Base-by-base conservation (phyloP, 2,329 filamentous ascomycete genomes). In the Venturia aucupariae region DNA sequence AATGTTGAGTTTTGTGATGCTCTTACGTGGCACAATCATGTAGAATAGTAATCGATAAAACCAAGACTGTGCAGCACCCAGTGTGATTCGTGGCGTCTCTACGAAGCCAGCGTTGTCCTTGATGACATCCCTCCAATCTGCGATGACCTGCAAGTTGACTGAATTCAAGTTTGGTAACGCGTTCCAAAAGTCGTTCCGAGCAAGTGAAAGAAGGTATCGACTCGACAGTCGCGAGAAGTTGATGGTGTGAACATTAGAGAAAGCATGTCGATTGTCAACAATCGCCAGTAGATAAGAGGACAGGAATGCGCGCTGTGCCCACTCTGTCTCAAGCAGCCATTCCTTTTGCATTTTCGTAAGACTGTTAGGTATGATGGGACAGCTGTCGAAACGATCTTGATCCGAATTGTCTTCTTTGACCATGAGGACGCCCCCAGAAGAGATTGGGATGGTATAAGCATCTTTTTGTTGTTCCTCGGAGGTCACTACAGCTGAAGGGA, bases 261-360 rank as follows among this genome's bases (percentile, higher is more conserved):
- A 88, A 1, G 77, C 80, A 5, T 70, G 68, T 4, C 77, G 76
- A 66, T 87, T 87, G 69, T 89, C 85, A 30, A 86, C 82, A 54
- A 89, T 73, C 1, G 85, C 82, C 60, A 89, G 81, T 67, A 86
- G 81, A 68, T 87, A 90, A 0, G 86, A 87, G 60, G 86, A 83
- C 59, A 90, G 78, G 71, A 90, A 86, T 22, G 86, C 86, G 63
- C 83, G 78, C 67, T 90, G 86, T 7, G 86, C 86, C 84, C 86
- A 89, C 62, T 86, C 82, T 3, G 85, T 83, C 71, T 90, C 86
- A 44, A 87, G 75, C 1, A 90, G 74, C 83, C 88, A 86, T 72
- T 89, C 86, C 62, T 81, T 84, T 71, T 90, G 88, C n/a, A 83
- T 78, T 65, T 78, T 79, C 0, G 82, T 83, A n/a, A 89, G 79